phyloP scores from a whole-genome alignment of 2,329 filamentous ascomycete species.

The Cordyceps fumosorosea region DNA sequence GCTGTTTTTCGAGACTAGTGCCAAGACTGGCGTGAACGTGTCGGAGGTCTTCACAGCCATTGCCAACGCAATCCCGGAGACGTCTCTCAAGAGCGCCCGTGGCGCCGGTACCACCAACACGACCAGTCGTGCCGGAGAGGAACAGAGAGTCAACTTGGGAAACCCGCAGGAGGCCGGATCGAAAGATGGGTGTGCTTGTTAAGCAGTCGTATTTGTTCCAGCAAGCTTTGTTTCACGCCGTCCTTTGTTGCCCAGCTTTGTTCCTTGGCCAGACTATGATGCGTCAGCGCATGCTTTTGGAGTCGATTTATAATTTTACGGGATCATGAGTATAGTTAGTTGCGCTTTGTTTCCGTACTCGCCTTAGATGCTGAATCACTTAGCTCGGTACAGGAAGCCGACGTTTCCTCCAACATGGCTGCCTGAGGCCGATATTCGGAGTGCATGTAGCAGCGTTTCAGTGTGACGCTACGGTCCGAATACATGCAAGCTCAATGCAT shows the following conservation, averaged over 20 bases:
- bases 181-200: constrained; percentile 92
- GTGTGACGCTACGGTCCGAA: not conserved
- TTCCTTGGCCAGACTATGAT: constrained; percentile 9
- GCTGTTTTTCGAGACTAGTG: constrained; percentile 96
- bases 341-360: constrained; percentile 5
- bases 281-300: constrained; percentile 10
- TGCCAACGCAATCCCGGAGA: constrained; percentile 95
- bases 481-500: not conserved
- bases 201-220: constrained; percentile 14
- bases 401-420: not conserved
- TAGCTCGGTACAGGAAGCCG: not conserved
- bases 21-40: constrained; percentile 93
- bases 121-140: constrained; percentile 53
- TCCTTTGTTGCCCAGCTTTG: constrained; percentile 11
- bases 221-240: constrained; percentile 9
- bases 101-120: constrained; percentile 60
- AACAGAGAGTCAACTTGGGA: constrained; percentile 77
- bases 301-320: constrained; percentile 11
- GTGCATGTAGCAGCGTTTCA: not conserved
- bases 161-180: constrained; percentile 66
- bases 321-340: constrained; percentile 12
- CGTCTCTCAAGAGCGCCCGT: constrained; percentile 81
- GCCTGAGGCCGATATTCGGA: not conserved
- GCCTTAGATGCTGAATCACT: constrained; percentile 9
- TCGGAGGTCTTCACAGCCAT: constrained; percentile 96